Percentiles rank a stretch among this genome's conserved stretches.
Evolutionary conservation across 2,329 filamentous ascomycete species (phyloP).

Genomic region (Alternaria panax): DNA sequence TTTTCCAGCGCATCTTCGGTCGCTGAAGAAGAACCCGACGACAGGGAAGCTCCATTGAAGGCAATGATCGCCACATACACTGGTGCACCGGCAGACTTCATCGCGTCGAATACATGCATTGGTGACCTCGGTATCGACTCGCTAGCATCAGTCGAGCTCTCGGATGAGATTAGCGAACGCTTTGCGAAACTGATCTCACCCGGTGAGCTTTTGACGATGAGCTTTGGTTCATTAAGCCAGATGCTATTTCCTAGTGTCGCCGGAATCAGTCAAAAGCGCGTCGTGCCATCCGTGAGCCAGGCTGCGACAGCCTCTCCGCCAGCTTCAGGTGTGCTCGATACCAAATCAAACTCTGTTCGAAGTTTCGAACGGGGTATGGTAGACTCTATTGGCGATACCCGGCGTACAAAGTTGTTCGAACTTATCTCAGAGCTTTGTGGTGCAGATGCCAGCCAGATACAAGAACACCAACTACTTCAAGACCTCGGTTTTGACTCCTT

Average conservation of each 20-base stretch:
- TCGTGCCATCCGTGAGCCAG: not conserved
- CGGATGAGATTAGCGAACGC: constrained; percentile 11
- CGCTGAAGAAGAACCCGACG: not conserved
- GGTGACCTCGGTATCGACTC: constrained; percentile 29
- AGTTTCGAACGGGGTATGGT: not conserved
- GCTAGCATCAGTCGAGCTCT: constrained; percentile 21
- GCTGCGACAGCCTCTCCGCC: not conserved
- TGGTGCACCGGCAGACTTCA: constrained; percentile 13
- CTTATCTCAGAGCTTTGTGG: constrained; percentile 15
- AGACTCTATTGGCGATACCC: not conserved
- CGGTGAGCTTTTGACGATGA: constrained; percentile 8
- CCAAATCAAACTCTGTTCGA: not conserved
- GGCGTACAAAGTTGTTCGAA: constrained; percentile 4
- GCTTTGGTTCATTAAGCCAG: constrained; percentile 5
- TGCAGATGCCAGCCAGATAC: not conserved
- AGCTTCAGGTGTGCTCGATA: not conserved
- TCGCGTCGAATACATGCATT: constrained; percentile 10
- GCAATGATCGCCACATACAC: constrained; percentile 20
- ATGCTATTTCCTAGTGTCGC: not conserved
- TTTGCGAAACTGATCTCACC: constrained; percentile 4
- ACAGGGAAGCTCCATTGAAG: constrained; percentile 13
- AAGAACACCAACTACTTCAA: constrained; percentile 11
- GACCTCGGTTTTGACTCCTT: constrained; percentile 21
- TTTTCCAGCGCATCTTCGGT: constrained; percentile 8
- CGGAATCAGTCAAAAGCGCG: not conserved